Base-by-base conservation (phyloP, 305 asterid genomes). In the Fraxinus baroniana region DNA sequence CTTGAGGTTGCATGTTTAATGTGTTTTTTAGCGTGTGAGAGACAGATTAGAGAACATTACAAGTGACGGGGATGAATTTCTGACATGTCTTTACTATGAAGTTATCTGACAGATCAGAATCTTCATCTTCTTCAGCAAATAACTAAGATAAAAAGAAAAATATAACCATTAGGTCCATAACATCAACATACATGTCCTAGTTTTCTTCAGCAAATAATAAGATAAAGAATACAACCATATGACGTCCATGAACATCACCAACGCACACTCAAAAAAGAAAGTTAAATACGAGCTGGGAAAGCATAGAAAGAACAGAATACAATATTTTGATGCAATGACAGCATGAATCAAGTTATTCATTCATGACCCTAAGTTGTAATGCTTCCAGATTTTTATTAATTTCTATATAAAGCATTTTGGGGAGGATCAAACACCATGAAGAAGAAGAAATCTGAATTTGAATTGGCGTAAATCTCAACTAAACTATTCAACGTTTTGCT, bases 71-170 rank as follows among this genome's bases (percentile, higher is more conserved):
- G 89, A 96, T 93, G 93, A 96, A 88, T 87, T 89, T 96, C 92
- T 91, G 97, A 91, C 99, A 96, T 71, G 98, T 93, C 97, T 92
- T 96, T 85, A 93, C 97, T 44, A 94, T 93, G 93, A 94, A 92
- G 89, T 96, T 96, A 77, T 96, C 94, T 44, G 99, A 91, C 86
- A 96, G 90, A 89, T 96, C 98, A 52, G 90, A 85, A 41, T 93
- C 98, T 78, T 90, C 99, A 77, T 90, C 98, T 76, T 90, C 98
- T 83, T 79, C 91, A 64, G 94, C 84, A 88, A 96, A 92, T 86
- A 94, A 86, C 98, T 94, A 83, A 73, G 84, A 82, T 55, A 72
- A 76, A 10, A 44, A 46, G n/a, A n/a, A 28, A 32, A 30, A 0
- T 70, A 15, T 1, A 70, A 70, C 22, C 44, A 30, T 70, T 9